Evolutionary conservation across 2,329 filamentous ascomycete species (phyloP), one percentile per base, ranked within the genome.

Genomic region (Cladosporium sphaerospermum): DNA sequence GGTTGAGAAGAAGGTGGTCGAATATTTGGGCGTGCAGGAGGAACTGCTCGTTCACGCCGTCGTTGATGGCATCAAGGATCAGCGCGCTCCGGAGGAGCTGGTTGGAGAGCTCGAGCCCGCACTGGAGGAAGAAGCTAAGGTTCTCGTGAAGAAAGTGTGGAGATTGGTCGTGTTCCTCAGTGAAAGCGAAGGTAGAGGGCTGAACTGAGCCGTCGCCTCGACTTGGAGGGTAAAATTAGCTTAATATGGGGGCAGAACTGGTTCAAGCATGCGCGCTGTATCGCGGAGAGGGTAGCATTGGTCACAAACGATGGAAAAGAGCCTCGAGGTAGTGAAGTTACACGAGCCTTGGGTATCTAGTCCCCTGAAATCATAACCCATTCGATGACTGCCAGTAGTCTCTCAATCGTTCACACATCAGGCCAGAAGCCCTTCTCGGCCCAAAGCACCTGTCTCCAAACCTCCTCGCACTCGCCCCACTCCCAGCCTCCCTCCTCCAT

Each of bases 151-250:
- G 81, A 97, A 96, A 75, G 80, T 99, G 34, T 99, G 93, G 93
- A 83, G 92, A 47, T 95, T 97, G 89, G 84, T 96, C 54, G 95
- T 97, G 64, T 97, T 96, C 82, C 96, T 92, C 65, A 93, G 89
- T 5, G 92, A 97, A 71, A 88, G 86, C 65, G 92, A 96, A 78
- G 95, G 93, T 75, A 78, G 90, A 58, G 91, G 91, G 2, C 75
- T 96, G 56, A 52, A 57, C 28, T 60, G 23, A 50, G n/a, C 23
- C 23, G 34, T 9, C 5, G 6, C 9, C n/a, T 11, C n/a, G 34
- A 36, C 11, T 37, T 28, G 23, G 11, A 42, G 5, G 23, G 5
- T 28, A 28, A 5, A 28, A 7, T 28, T 7, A 28, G 5, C 7
- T 28, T 7, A 7, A 28, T 5, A 7, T 28, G 23, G 23, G 7